Evolutionary conservation across 495 filamentous ascomycete genomes (phyloP).

Genomic region (Aspergillus incahuasiensis): DNA sequence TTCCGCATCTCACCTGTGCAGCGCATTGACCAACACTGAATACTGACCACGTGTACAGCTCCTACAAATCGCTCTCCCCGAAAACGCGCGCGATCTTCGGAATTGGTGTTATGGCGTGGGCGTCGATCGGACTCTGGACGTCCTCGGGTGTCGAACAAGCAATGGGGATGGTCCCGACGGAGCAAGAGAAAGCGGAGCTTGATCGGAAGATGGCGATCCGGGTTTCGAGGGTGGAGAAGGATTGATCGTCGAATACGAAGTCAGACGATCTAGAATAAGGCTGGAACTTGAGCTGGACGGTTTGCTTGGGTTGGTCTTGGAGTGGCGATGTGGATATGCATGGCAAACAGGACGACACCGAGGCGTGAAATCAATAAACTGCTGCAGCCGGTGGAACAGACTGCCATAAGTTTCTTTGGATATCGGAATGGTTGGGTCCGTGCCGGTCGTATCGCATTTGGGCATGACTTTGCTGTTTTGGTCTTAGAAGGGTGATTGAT

Average conservation of each 20-base stretch:
- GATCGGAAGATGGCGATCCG: slow-evolving; percentile 46
- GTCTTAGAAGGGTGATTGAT: background rate
- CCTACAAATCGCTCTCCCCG: slow-evolving; percentile 56
- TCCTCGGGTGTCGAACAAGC: slow-evolving; percentile 58
- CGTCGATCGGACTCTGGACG: slow-evolving; percentile 52
- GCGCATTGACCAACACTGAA: background rate
- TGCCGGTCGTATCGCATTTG: background rate
- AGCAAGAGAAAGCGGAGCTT: slow-evolving; percentile 56
- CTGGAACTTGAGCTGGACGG: background rate
- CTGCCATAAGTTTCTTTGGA: background rate
- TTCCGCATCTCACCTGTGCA: background rate
- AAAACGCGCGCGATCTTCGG: slow-evolving; percentile 62
- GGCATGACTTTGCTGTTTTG: background rate
- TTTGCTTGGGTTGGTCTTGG: no score
- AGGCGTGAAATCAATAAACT: no score
- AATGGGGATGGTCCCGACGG: slow-evolving; percentile 57
- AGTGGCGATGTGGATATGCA: no score
- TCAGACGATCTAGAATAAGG: no score
- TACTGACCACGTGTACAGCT: slow-evolving; percentile 30
- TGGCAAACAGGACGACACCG: no score
- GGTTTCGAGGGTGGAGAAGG: slow-evolving; percentile 35
- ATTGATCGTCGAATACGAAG: no score
- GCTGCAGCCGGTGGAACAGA: background rate
- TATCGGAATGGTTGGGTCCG: background rate
- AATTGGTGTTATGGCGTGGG: slow-evolving; percentile 61